phyloP scores from a whole-genome alignment of 2,329 filamentous ascomycete genomes.

The Fusarium oxysporum region DNA sequence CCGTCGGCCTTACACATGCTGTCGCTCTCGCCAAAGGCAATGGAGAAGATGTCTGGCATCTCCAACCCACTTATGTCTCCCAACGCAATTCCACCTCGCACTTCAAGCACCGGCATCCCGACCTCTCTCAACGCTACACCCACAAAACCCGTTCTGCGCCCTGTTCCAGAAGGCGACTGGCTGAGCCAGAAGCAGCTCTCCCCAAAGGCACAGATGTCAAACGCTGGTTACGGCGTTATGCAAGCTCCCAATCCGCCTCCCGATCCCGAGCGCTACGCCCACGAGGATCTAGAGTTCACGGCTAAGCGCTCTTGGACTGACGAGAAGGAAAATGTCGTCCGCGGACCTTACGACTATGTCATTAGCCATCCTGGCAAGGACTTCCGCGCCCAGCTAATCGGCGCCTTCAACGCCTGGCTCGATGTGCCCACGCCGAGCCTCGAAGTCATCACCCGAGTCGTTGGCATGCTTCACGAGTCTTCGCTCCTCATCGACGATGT shows the following conservation, averaged over 20 bases:
- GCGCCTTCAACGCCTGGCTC: conserved; percentile 84
- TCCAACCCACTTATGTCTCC: conserved; percentile 57
- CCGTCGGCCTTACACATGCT: conserved; percentile 39
- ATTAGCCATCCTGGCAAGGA: conserved; percentile 85
- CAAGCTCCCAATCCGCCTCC: conserved; percentile 55
- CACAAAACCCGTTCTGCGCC: conserved; percentile 55
- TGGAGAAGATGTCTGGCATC: conserved; percentile 41
- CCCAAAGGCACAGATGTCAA: conserved; percentile 17
- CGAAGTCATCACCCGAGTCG: conserved; percentile 79
- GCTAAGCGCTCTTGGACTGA: conserved; percentile 70
- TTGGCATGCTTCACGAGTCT: conserved; percentile 88
- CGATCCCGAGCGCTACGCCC: conserved; percentile 65
- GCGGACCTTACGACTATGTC: conserved; percentile 85
- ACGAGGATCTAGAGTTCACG: conserved; percentile 66
- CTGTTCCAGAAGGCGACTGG: conserved; percentile 73
- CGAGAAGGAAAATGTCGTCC: conserved; percentile 81
- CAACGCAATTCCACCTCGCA: conserved; percentile 77
- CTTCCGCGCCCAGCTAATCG: conserved; percentile 82
- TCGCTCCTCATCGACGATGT: conserved; percentile 89
- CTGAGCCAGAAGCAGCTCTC: conserved; percentile 56
- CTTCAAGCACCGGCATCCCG: conserved; percentile 62
- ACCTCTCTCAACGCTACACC: conserved; percentile 48
- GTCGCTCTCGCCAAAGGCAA: conserved; percentile 39
- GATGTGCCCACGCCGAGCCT: conserved; percentile 77
- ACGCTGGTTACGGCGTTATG: conserved; percentile 44